These are phyloP conservation scores for Coprinopsis strossmayeri DNA, from an alignment of 768 basidiomycete species.

Conservation along the genomic window DNA sequence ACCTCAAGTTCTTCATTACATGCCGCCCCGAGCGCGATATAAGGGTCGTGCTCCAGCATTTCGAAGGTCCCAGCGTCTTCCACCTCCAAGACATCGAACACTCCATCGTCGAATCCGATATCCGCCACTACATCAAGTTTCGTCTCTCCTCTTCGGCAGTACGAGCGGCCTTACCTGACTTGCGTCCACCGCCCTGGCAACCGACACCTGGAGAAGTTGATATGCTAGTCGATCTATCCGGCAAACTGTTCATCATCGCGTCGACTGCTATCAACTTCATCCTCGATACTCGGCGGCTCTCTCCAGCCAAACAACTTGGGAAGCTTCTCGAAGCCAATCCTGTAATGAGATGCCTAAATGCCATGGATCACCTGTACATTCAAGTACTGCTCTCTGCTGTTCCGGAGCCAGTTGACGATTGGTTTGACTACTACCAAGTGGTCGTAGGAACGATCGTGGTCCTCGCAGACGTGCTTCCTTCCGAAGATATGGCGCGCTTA, in stretches of 20 bases:
- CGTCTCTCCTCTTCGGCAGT: not conserved
- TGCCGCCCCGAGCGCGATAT: not conserved
- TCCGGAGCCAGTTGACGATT: not conserved
- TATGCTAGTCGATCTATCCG: not conserved
- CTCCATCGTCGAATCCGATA: slow-evolving; percentile 4
- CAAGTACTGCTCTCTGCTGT: not conserved
- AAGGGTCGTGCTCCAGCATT: not conserved
- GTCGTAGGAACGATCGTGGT: slow-evolving; percentile 1
- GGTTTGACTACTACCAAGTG: slow-evolving; percentile 1
- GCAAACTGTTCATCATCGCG: slow-evolving; percentile 4
- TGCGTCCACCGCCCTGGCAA: not conserved
- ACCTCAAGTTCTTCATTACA: no score
- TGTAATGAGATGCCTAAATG: not conserved
- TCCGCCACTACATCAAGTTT: no score
- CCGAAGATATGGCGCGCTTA: not conserved
- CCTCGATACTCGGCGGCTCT: not conserved
- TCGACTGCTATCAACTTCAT: not conserved
- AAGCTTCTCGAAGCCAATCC: not conserved
- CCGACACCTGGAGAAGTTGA: not conserved
- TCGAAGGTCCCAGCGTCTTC: not conserved
- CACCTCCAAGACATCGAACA: slow-evolving; percentile 3
- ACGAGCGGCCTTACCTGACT: not conserved
- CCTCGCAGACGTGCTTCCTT: not conserved
- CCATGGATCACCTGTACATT: slow-evolving; percentile 1
- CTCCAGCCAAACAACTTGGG: not conserved